Evolutionary conservation across 805 yeast genomes (phyloP).

Genomic region (Candida ulmi): DNA sequence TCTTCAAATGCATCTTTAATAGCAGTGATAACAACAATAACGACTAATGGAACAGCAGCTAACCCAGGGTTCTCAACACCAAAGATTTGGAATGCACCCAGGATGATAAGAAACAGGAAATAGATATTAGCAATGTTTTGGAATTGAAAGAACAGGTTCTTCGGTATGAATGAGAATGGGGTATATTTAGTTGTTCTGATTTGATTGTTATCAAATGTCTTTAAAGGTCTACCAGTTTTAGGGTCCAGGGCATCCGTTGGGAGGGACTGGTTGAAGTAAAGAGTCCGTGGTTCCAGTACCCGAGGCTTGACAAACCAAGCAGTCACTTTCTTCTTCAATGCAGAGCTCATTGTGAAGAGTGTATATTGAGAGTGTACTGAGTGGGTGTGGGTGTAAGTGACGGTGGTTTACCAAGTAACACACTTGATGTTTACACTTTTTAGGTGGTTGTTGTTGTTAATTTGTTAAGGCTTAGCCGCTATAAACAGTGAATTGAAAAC

Average conservation of each 20-base stretch:
- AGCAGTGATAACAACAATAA: conserved; percentile 69
- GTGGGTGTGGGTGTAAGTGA: no score
- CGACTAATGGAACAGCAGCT: conserved; percentile 73
- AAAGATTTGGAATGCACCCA: conserved; percentile 73
- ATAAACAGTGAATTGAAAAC: no score
- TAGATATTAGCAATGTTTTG: conserved; percentile 86
- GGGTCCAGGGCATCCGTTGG: conserved; percentile 2
- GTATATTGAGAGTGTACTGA: no score
- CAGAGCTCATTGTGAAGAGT: neutral
- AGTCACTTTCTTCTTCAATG: neutral
- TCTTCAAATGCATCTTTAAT: conserved; percentile 79
- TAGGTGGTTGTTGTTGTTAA: no score
- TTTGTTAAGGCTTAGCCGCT: no score
- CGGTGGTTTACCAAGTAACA: no score
- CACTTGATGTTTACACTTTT: no score
- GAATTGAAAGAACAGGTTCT: conserved; percentile 75
- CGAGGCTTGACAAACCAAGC: conserved; percentile 1
- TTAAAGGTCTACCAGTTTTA: conserved; percentile 4
- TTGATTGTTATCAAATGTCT: conserved; percentile 44
- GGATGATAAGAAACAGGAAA: conserved; percentile 70
- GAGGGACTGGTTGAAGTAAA: conserved; percentile 3
- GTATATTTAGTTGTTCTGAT: conserved; percentile 95
- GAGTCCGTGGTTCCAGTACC: conserved; percentile 1
- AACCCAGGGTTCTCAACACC: conserved; percentile 78
- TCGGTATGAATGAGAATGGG: conserved; percentile 83